Percentiles rank a stretch among this genome's conserved stretches.
These are phyloP conservation scores for Grosmannia serpens DNA, from an alignment of 2,329 filamentous ascomycete species.

Conservation along the genomic window DNA sequence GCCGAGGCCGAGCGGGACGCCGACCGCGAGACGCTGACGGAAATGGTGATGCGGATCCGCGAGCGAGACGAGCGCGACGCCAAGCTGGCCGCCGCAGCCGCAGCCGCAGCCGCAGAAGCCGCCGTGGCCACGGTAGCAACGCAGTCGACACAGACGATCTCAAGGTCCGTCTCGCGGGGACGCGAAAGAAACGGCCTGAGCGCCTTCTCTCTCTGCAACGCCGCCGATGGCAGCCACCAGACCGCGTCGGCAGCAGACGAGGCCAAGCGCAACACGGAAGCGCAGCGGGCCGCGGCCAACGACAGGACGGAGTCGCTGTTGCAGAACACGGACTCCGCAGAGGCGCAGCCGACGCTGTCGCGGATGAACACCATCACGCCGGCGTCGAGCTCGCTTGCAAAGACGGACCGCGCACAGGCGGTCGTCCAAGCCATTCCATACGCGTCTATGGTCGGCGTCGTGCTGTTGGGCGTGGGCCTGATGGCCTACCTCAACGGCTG, in stretches of 20 bases:
- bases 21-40: conserved; percentile 63
- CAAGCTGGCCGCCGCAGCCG: conserved; percentile 25
- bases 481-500: conserved; percentile 84
- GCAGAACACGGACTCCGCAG: conserved; percentile 9
- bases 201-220: background rate
- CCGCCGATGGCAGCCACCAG: background rate
- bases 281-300: background rate
- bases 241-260: background rate
- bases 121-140: background rate
- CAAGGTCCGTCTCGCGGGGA: background rate
- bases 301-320: conserved; percentile 1
- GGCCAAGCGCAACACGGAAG: background rate
- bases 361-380: conserved; percentile 39
- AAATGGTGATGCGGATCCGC: conserved; percentile 79
- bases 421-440: conserved; percentile 56
- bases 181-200: background rate
- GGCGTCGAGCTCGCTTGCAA: conserved; percentile 17
- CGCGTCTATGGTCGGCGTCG: conserved; percentile 71
- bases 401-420: conserved; percentile 30
- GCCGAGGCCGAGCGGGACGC: conserved; percentile 69
- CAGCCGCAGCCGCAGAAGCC: background rate
- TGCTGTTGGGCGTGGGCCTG: conserved; percentile 67
- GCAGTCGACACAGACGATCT: background rate
- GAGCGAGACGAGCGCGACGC: conserved; percentile 47
- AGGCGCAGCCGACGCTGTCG: conserved; percentile 31